These are phyloP conservation scores for Silene uniflora DNA, from an alignment of 148 eudicot species.

Conservation along the genomic window DNA sequence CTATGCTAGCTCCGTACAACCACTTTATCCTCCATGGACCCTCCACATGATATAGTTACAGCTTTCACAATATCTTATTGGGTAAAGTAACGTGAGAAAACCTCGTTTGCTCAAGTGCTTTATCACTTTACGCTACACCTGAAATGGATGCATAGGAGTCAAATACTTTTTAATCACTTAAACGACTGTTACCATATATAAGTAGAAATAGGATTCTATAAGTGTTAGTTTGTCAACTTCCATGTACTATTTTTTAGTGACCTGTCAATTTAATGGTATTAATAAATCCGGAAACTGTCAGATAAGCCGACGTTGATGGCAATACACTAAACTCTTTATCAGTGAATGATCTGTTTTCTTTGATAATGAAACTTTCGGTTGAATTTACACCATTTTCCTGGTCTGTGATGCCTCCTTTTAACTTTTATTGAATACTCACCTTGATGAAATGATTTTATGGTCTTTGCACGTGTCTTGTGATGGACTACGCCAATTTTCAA, in stretches of 20 bases:
- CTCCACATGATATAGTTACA: background rate
- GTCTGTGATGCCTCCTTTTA: constrained; percentile 11
- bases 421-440: constrained; percentile 1
- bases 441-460: background rate
- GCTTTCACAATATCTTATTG: constrained; percentile 18
- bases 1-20: constrained; percentile 17
- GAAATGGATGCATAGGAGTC: constrained; percentile 16
- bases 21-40: constrained; percentile 17
- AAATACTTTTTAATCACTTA: constrained; percentile 24
- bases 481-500: constrained; percentile 1
- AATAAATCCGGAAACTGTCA: background rate
- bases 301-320: constrained; percentile 19
- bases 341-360: constrained; percentile 12
- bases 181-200: constrained; percentile 12
- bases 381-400: constrained; percentile 6
- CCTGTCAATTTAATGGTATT: constrained; percentile 17
- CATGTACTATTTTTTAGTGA: constrained; percentile 13
- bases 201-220: constrained; percentile 15
- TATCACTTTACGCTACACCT: constrained; percentile 15
- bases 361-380: constrained; percentile 28
- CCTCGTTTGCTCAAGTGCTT: constrained; percentile 15
- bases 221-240: constrained; percentile 14
- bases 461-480: background rate
- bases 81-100: constrained; percentile 6
- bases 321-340: constrained; percentile 4